A percentile compares a stretch with the other conserved stretches of the same genome.
phyloP scores from a whole-genome alignment of 192 early-diverging fungal species.

The Kappamyces sp. region DNA sequence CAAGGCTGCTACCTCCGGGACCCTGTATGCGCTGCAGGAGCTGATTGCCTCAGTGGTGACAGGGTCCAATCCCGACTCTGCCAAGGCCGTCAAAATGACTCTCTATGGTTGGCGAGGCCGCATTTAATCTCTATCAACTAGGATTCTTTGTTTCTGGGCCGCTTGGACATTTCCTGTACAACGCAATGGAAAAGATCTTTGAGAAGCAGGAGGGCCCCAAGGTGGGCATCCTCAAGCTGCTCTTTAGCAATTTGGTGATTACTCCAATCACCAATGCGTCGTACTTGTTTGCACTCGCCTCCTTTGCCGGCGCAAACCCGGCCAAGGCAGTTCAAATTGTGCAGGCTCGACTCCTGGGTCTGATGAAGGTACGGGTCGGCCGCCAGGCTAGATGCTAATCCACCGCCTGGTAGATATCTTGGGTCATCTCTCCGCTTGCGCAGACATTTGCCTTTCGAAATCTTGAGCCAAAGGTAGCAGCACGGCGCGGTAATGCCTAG shows the following conservation, averaged over 20 bases:
- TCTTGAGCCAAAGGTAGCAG: too few relatives aligned
- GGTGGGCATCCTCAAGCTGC: conserved; percentile 60
- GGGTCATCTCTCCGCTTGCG: conserved; percentile 66
- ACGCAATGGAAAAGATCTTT: conserved; percentile 67
- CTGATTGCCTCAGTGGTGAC: conserved; percentile 61
- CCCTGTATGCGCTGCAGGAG: conserved; percentile 75
- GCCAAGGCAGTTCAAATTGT: conserved; percentile 50
- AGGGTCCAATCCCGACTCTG: conserved; percentile 35
- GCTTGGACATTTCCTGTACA: conserved; percentile 75
- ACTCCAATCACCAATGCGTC: conserved; percentile 85
- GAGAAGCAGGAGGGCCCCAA: conserved; percentile 55
- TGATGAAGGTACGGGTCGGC: too few relatives aligned
- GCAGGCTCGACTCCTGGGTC: conserved; percentile 51
- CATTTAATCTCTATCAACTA: conserved; percentile 15
- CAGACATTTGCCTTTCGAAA: conserved; percentile 74
- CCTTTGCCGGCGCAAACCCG: conserved; percentile 67
- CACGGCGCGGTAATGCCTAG: too few relatives aligned
- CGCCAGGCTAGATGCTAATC: too few relatives aligned
- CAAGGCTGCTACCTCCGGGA: conserved; percentile 71
- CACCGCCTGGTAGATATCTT: conserved; percentile 46
- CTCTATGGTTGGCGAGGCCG: conserved; percentile 57
- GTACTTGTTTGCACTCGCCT: conserved; percentile 75
- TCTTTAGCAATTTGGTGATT: conserved; percentile 71
- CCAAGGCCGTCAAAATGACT: conserved; percentile 64
- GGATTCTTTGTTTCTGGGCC: conserved; percentile 77